Percentiles rank a stretch among this genome's conserved stretches.
phyloP scores from a whole-genome alignment of 169 alveolate genomes.

The Plasmodium malariae region DNA sequence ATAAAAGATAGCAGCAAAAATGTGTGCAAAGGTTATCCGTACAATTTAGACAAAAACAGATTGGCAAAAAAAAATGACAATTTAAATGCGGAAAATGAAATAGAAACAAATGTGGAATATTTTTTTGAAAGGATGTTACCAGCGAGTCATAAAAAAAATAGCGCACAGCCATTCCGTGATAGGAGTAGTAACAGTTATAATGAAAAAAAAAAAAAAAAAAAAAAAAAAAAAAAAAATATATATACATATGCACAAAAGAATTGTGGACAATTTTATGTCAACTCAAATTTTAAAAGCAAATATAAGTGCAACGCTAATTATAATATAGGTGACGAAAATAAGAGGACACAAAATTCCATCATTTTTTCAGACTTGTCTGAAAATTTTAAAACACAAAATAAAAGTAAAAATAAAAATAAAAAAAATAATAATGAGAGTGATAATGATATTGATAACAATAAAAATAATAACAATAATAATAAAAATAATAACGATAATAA shows the following conservation, averaged over 20 bases:
- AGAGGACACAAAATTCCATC: background rate
- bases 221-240: conserved; percentile 28
- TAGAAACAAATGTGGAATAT: conserved; percentile 10
- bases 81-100: no score
- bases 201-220: conserved; percentile 12
- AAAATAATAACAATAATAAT: no score
- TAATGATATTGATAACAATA: background rate
- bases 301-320: conserved; percentile 10
- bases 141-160: background rate
- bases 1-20: no score
- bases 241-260: conserved; percentile 21
- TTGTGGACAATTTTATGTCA: background rate
- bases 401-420: background rate
- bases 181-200: no score
- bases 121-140: background rate
- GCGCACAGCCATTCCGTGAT: conserved; percentile 29
- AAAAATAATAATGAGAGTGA: background rate
- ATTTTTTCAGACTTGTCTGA: conserved; percentile 12
- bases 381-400: background rate
- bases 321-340: conserved; percentile 1
- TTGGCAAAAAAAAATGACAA: no score
- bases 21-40: no score
- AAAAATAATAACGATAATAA: no score
- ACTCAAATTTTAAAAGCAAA: background rate
- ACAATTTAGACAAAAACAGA: no score